phyloP scores from a whole-genome alignment of 805 yeast genomes.

The Metschnikowia chrysomelidarum region DNA sequence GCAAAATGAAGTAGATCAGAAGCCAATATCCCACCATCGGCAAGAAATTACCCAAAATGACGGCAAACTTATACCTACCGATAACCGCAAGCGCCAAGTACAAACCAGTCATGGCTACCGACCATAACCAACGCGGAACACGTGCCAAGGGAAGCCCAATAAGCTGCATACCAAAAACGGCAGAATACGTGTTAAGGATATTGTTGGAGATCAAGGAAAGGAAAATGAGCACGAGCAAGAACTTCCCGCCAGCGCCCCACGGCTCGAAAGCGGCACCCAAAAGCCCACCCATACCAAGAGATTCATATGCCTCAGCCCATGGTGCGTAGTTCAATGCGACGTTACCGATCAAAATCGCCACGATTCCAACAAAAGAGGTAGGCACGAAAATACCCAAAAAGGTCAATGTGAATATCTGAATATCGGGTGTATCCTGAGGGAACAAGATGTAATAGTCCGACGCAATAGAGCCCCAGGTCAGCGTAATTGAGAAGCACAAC shows the following conservation, averaged over 20 bases:
- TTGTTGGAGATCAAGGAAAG: slow-evolving; percentile 79
- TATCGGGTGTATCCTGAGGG: slow-evolving; percentile 66
- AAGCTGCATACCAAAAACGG: slow-evolving; percentile 76
- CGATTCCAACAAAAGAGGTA: slow-evolving; percentile 69
- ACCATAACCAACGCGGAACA: slow-evolving; percentile 79
- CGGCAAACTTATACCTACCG: slow-evolving; percentile 70
- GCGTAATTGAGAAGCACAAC: slow-evolving; percentile 71
- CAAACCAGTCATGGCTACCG: slow-evolving; percentile 57
- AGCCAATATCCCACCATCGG: slow-evolving; percentile 95
- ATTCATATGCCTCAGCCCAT: slow-evolving; percentile 57
- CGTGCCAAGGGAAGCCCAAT: slow-evolving; percentile 51
- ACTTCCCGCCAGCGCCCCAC: slow-evolving; percentile 82
- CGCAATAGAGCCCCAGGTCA: slow-evolving; percentile 88
- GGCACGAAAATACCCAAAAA: slow-evolving; percentile 68
- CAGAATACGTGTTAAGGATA: slow-evolving; percentile 76
- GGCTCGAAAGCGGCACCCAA: slow-evolving; percentile 59
- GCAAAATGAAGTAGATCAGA: slow-evolving; percentile 69
- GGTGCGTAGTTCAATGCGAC: slow-evolving; percentile 56
- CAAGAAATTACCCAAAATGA: slow-evolving; percentile 73
- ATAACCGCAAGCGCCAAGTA: slow-evolving; percentile 71
- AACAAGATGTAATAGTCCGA: slow-evolving; percentile 80
- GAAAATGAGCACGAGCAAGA: slow-evolving; percentile 65
- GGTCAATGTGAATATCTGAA: slow-evolving; percentile 56
- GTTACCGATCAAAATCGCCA: slow-evolving; percentile 70
- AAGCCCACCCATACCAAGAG: slow-evolving; percentile 74